A percentile compares a stretch with the other conserved stretches of the same genome.
These are phyloP conservation scores for Elaeis oleifera DNA, from an alignment of 202 grass and related monocot genomes.

Conservation along the genomic window DNA sequence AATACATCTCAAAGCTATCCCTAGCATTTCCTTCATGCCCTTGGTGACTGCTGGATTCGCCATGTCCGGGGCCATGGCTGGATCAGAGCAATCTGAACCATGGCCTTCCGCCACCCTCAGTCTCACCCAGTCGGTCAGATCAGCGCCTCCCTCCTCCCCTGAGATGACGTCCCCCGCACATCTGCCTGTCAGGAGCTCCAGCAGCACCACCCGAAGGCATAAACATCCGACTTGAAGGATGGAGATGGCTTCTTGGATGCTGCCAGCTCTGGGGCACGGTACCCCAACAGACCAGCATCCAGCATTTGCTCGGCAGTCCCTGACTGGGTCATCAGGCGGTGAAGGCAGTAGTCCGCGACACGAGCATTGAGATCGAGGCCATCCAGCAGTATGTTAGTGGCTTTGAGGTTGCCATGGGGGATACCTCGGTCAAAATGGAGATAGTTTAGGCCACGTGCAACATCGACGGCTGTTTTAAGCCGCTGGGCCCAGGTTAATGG, in stretches of 20 bases:
- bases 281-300: constrained; percentile 66
- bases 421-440: constrained; percentile 90
- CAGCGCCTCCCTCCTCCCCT: constrained; percentile 43
- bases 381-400: constrained; percentile 76
- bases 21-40: constrained; percentile 81
- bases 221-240: constrained; percentile 80
- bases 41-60: constrained; percentile 50
- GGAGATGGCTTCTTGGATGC: constrained; percentile 78
- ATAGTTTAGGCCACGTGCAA: constrained; percentile 89
- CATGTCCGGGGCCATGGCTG: constrained; percentile 44
- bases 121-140: constrained; percentile 75
- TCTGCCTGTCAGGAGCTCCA: constrained; percentile 70
- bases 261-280: constrained; percentile 75
- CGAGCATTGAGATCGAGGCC: constrained; percentile 87
- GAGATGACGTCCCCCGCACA: constrained; percentile 64
- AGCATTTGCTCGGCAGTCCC: constrained; percentile 66
- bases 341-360: constrained; percentile 74
- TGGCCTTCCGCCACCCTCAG: constrained; percentile 61
- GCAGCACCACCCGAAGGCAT: constrained; percentile 67
- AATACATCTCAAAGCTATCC: constrained; percentile 90
- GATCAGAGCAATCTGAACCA: constrained; percentile 69
- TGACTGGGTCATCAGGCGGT: constrained; percentile 86
- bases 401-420: constrained; percentile 95
- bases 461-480: constrained; percentile 73
- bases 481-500: constrained; percentile 87